These are phyloP conservation scores for Daldinia childiae DNA, from an alignment of 495 filamentous ascomycete genomes.

Conservation along the genomic window DNA sequence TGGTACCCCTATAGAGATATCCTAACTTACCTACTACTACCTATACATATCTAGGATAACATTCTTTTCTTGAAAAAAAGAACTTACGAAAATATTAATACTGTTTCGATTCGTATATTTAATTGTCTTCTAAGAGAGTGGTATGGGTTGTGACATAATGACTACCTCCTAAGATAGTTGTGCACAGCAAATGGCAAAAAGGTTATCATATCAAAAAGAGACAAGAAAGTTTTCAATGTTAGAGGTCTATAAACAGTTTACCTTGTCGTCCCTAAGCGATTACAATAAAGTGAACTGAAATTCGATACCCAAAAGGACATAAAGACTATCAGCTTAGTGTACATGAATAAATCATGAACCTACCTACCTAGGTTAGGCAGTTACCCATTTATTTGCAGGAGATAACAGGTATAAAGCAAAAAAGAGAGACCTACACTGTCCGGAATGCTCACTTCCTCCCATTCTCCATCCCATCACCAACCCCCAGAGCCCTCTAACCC, in stretches of 20 bases:
- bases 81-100: slow-evolving; percentile 20
- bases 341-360: too few species aligned
- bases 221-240: too few species aligned
- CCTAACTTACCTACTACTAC: slow-evolving; percentile 12
- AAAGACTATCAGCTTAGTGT: too few species aligned
- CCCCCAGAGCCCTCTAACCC: background rate
- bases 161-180: too few species aligned
- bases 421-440: too few species aligned
- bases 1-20: slow-evolving; percentile 10
- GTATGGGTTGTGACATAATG: background rate
- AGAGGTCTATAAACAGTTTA: too few species aligned
- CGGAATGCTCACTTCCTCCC: background rate
- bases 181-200: background rate
- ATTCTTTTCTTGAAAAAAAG: slow-evolving; percentile 19
- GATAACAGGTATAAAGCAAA: too few species aligned
- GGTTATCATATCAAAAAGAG: background rate
- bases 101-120: background rate
- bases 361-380: too few species aligned
- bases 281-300: too few species aligned
- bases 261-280: too few species aligned
- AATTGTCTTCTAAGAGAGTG: background rate
- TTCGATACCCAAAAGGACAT: too few species aligned
- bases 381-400: too few species aligned
- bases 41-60: slow-evolving; percentile 22
- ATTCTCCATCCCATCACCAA: background rate